A percentile compares a stretch with the other conserved stretches of the same genome.
Conservation (phyloP, 176 grass and related monocot genomes). For the Triticum aestivum region DNA sequence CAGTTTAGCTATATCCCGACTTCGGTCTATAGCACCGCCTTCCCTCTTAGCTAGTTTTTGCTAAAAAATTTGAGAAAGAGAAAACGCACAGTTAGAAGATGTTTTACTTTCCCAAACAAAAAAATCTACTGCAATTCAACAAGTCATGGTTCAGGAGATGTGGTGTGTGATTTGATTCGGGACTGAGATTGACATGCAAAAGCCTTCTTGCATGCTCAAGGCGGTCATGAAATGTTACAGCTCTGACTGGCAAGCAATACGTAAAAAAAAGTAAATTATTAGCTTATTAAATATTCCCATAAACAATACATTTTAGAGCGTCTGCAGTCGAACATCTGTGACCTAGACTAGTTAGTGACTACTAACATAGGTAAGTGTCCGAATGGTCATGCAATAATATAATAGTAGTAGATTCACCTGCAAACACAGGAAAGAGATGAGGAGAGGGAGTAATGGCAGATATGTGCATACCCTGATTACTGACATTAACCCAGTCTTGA, state of each 20-base stretch:
- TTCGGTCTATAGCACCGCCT: conserved; percentile 70
- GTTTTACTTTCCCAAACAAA: not conserved
- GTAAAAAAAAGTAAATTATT: not conserved
- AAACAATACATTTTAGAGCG: not conserved
- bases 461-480: conserved; percentile 75
- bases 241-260: not conserved
- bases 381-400: conserved; percentile 2
- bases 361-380: not conserved
- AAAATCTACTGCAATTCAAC: not conserved
- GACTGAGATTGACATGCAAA: not conserved
- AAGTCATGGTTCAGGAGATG: not conserved
- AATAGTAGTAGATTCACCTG: not conserved
- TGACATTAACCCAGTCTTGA: conserved; percentile 94
- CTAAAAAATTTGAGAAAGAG: conserved; percentile 46
- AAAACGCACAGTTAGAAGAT: conserved; percentile 5
- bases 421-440: not conserved
- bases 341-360: not conserved
- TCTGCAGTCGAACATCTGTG: not conserved
- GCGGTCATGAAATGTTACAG: not conserved
- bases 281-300: not conserved
- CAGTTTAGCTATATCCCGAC: conserved; percentile 71
- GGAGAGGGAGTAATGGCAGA: not conserved
- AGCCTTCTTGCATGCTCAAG: not conserved
- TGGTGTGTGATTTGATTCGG: not conserved
- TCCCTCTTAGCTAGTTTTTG: conserved; percentile 90